Conservation (phyloP, 2,329 filamentous ascomycete species). For the Aspergillaceae sp. region DNA sequence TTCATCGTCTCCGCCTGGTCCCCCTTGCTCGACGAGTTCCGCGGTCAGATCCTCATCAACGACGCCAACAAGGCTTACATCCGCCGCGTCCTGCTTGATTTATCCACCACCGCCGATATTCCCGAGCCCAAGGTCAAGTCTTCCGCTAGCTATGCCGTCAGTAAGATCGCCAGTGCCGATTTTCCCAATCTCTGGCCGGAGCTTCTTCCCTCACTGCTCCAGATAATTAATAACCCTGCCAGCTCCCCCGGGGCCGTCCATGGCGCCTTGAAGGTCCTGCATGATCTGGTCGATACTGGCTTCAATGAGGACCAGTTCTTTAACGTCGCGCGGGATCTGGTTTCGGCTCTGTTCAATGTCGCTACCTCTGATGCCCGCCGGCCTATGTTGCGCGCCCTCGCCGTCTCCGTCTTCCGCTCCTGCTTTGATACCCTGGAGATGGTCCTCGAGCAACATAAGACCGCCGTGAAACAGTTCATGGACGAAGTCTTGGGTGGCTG, state of each 20-base stretch:
- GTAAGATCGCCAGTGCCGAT: slow-evolving; percentile 88
- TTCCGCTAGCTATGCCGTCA: slow-evolving; percentile 79
- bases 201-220: slow-evolving; percentile 71
- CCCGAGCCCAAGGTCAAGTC: slow-evolving; percentile 78
- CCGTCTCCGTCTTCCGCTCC: slow-evolving; percentile 79
- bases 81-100: slow-evolving; percentile 63
- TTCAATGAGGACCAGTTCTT: slow-evolving; percentile 95
- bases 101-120: slow-evolving; percentile 63
- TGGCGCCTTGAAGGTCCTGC: slow-evolving; percentile 78
- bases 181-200: slow-evolving; percentile 94
- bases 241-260: slow-evolving; percentile 75
- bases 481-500: slow-evolving; percentile 75
- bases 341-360: slow-evolving; percentile 74
- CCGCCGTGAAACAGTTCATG: slow-evolving; percentile 78
- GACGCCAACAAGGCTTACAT: slow-evolving; percentile 67
- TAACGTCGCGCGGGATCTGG: slow-evolving; percentile 72
- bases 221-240: slow-evolving; percentile 56
- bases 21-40: slow-evolving; percentile 61
- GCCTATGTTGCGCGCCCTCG: slow-evolving; percentile 68
- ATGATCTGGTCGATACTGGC: slow-evolving; percentile 85
- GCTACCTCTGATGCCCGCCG: slow-evolving; percentile 68
- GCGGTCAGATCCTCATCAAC: slow-evolving; percentile 57
- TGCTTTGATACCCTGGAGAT: slow-evolving; percentile 96
- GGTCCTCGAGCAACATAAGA: slow-evolving; percentile 86
- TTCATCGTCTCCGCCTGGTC: slow-evolving; percentile 85